Conservation (phyloP, 768 basidiomycete genomes). For the Boletus rubescentipes region DNA sequence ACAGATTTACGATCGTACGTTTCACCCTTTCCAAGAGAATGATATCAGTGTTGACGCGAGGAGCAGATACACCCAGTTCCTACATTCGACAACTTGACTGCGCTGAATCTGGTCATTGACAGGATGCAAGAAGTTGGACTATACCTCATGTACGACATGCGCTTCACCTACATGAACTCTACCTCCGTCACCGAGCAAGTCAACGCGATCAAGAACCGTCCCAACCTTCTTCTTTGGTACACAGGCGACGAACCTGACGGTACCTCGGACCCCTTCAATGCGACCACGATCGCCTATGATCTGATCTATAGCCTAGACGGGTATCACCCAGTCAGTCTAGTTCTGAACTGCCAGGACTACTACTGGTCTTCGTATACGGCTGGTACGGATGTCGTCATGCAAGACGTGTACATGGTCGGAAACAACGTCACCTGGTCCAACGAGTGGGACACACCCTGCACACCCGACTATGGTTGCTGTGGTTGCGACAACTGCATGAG, state of each 20-base stretch:
- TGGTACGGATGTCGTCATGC: slow-evolving; percentile 71
- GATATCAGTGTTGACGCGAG: neutral
- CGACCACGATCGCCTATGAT: slow-evolving; percentile 48
- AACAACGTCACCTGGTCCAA: slow-evolving; percentile 67
- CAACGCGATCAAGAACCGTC: slow-evolving; percentile 59
- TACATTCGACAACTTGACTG: slow-evolving; percentile 57
- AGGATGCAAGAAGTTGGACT: slow-evolving; percentile 67
- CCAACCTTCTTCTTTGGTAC: slow-evolving; percentile 73
- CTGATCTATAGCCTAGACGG: slow-evolving; percentile 61
- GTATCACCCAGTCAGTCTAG: slow-evolving; percentile 66
- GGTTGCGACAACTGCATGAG: slow-evolving; percentile 66
- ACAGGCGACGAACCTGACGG: slow-evolving; percentile 77
- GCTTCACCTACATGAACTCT: slow-evolving; percentile 64
- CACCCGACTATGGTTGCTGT: slow-evolving; percentile 65
- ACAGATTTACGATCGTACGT: slow-evolving; percentile 34
- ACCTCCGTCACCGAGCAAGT: slow-evolving; percentile 67
- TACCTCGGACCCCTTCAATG: slow-evolving; percentile 62
- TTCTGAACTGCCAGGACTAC: slow-evolving; percentile 67
- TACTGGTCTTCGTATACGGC: slow-evolving; percentile 56
- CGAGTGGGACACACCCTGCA: slow-evolving; percentile 63
- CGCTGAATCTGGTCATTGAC: slow-evolving; percentile 58
- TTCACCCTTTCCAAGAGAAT: neutral
- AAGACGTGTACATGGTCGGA: slow-evolving; percentile 50
- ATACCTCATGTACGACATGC: slow-evolving; percentile 86
- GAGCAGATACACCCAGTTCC: slow-evolving; percentile 69